A percentile compares a stretch with the other conserved stretches of the same genome.
Conservation (phyloP, 108 stramenopile species). For the Skeletonema marinoi region DNA sequence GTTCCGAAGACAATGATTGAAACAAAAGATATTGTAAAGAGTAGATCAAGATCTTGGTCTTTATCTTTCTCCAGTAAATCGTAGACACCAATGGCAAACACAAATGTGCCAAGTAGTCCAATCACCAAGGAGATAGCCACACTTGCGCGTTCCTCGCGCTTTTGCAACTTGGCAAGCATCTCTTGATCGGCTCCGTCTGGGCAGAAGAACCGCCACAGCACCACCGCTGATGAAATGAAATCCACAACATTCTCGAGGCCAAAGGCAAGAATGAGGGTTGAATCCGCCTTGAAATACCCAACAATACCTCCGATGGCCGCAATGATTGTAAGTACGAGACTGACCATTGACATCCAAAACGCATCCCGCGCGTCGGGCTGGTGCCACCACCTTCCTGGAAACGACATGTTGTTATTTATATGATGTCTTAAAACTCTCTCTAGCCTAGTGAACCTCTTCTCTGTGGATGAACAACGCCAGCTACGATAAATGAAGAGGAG, state of each 20-base stretch:
- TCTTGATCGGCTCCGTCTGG: constrained; percentile 52
- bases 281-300: constrained; percentile 54
- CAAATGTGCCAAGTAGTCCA: constrained; percentile 58
- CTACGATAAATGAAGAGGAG: too few species aligned
- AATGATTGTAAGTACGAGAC: constrained; percentile 48
- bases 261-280: constrained; percentile 67
- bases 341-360: constrained; percentile 59
- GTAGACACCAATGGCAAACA: constrained; percentile 49
- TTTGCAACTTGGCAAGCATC: constrained; percentile 50
- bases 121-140: constrained; percentile 76
- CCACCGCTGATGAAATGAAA: constrained; percentile 63
- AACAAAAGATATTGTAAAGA: constrained; percentile 53
- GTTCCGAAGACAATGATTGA: constrained; percentile 62
- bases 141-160: constrained; percentile 71
- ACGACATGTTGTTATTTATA: constrained; percentile 11
- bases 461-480: too few species aligned
- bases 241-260: constrained; percentile 84
- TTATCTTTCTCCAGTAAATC: constrained; percentile 53
- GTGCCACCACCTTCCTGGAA: constrained; percentile 47
- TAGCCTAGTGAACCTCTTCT: too few species aligned
- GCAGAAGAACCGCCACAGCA: constrained; percentile 79
- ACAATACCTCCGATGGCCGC: constrained; percentile 61
- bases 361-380: constrained; percentile 36
- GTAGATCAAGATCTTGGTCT: constrained; percentile 26
- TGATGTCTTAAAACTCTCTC: too few species aligned